phyloP scores from a whole-genome alignment of 768 basidiomycete species.

The Lactarius vividus region DNA sequence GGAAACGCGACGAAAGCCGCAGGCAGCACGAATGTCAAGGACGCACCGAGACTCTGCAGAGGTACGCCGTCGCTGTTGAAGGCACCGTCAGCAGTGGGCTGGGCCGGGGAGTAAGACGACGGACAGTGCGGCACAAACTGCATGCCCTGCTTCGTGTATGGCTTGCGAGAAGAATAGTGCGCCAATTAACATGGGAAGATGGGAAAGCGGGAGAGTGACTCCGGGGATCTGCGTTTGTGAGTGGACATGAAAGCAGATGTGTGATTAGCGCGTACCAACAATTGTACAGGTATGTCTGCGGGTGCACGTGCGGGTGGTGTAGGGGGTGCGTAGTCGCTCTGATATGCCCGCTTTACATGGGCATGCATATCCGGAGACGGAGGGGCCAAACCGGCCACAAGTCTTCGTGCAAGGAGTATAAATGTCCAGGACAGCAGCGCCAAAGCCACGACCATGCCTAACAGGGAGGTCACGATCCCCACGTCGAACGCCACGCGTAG shows the following conservation, averaged over 20 bases:
- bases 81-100: not conserved
- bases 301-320: not conserved
- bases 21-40: slow-evolving; percentile 62
- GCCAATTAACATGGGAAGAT: slow-evolving; percentile 63
- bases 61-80: slow-evolving; percentile 58
- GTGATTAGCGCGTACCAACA: slow-evolving; percentile 21
- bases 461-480: slow-evolving; percentile 12
- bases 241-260: not conserved
- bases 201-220: slow-evolving; percentile 69
- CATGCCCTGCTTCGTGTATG: slow-evolving; percentile 82
- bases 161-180: slow-evolving; percentile 63
- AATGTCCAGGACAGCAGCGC: slow-evolving; percentile 23
- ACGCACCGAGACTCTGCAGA: slow-evolving; percentile 57
- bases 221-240: slow-evolving; percentile 64
- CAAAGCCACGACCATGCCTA: slow-evolving; percentile 19
- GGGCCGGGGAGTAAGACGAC: slow-evolving; percentile 31
- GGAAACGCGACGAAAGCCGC: slow-evolving; percentile 73
- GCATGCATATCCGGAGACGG: not conserved
- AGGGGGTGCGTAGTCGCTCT: slow-evolving; percentile 7
- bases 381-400: not conserved
- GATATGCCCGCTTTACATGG: slow-evolving; percentile 9
- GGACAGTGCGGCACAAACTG: slow-evolving; percentile 70
- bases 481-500: slow-evolving; percentile 38
- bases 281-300: slow-evolving; percentile 16
- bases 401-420: slow-evolving; percentile 17